Conservation (phyloP, 352 stramenopile species). For the Globisporangium cederbergense region DNA sequence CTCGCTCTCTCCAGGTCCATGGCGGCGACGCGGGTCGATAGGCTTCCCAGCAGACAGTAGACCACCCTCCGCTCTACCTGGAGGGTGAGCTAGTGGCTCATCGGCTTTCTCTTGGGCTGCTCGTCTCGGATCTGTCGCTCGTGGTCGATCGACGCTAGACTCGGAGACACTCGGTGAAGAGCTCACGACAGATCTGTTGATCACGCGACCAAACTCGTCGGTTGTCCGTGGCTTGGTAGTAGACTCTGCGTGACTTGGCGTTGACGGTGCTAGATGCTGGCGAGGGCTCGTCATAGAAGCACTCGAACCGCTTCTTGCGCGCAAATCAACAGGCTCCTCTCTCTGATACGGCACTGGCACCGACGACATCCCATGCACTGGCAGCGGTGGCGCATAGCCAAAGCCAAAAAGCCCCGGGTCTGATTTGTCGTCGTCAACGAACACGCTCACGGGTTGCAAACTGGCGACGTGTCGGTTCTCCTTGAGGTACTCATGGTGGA, state of each 20-base stretch:
- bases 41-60: conserved; percentile 16
- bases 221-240: conserved; percentile 14
- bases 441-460: conserved; percentile 46
- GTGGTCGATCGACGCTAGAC: conserved; percentile 7
- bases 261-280: background rate
- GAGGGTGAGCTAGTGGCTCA: background rate
- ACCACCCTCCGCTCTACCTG: background rate
- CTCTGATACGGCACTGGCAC: conserved; percentile 52
- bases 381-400: conserved; percentile 70
- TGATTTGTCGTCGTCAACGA: conserved; percentile 37
- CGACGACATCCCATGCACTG: conserved; percentile 42
- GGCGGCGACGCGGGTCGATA: conserved; percentile 35
- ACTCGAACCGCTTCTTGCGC: background rate
- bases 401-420: conserved; percentile 59
- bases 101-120: background rate
- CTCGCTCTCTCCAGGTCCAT: conserved; percentile 13
- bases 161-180: background rate
- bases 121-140: conserved; percentile 22
- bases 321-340: conserved; percentile 24
- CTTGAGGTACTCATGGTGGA: conserved; percentile 66
- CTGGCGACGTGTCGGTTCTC: conserved; percentile 61
- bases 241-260: conserved; percentile 2
- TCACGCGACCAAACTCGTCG: conserved; percentile 58
- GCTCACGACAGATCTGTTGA: conserved; percentile 20
- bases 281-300: background rate